A percentile compares a stretch with the other conserved stretches of the same genome.
Evolutionary conservation across 2,329 filamentous ascomycete species (phyloP).

Genomic region (Ophiostoma novo-ulmi): DNA sequence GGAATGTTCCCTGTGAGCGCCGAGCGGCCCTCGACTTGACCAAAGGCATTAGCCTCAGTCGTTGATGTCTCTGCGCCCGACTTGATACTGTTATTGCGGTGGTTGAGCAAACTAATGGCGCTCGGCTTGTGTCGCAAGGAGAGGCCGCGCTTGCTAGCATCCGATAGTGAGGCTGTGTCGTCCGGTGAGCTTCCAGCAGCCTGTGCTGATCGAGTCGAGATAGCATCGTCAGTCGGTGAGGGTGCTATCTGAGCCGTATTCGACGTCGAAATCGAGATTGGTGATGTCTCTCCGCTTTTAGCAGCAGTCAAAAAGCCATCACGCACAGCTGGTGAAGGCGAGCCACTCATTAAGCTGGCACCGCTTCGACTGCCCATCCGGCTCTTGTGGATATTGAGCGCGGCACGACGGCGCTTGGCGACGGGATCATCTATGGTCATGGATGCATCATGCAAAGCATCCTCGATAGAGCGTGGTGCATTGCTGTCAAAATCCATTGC

Average conservation of each 20-base stretch:
- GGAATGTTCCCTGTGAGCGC: conserved; percentile 33
- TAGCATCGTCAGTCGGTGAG: conserved; percentile 30
- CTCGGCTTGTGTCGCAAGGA: conserved; percentile 54
- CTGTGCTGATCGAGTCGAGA: conserved; percentile 27
- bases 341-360: conserved; percentile 32
- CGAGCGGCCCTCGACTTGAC: conserved; percentile 55
- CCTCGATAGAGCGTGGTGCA: conserved; percentile 67
- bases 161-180: background rate
- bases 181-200: conserved; percentile 26
- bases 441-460: conserved; percentile 86
- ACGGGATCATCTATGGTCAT: conserved; percentile 73
- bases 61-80: conserved; percentile 55
- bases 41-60: conserved; percentile 56
- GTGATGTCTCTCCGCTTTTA: conserved; percentile 31
- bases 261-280: conserved; percentile 22
- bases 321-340: conserved; percentile 30
- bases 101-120: conserved; percentile 53
- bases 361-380: conserved; percentile 38
- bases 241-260: background rate
- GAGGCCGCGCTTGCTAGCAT: conserved; percentile 19
- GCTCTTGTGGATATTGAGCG: conserved; percentile 47
- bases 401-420: conserved; percentile 48
- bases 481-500: conserved; percentile 33
- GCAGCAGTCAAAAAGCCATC: conserved; percentile 28
- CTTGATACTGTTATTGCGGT: conserved; percentile 51